phyloP scores from a whole-genome alignment of 106 monocot genomes.

The Ottelia alismoides region DNA sequence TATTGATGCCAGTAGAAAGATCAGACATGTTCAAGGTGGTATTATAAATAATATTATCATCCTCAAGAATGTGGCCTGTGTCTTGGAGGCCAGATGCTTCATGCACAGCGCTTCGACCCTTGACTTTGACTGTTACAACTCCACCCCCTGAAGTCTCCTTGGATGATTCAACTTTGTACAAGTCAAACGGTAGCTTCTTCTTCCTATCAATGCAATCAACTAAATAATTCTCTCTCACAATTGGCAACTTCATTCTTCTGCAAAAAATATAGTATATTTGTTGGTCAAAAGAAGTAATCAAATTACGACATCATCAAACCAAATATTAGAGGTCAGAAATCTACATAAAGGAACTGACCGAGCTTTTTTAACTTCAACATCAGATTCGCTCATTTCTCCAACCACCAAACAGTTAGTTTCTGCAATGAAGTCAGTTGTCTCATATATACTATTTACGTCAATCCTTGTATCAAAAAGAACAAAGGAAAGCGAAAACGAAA shows the following conservation, averaged over 20 bases:
- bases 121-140: conserved; percentile 75
- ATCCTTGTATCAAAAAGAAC: too few relatives aligned
- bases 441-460: too few relatives aligned
- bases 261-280: too few relatives aligned
- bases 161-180: conserved; percentile 45
- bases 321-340: neutral
- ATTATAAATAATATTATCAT: conserved; percentile 78
- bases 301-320: neutral
- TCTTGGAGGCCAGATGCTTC: conserved; percentile 80
- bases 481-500: too few relatives aligned
- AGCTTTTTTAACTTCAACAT: conserved; percentile 60
- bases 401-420: conserved; percentile 65
- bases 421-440: too few relatives aligned
- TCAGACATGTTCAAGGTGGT: conserved; percentile 95
- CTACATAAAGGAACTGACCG: conserved; percentile 20
- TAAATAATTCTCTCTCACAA: conserved; percentile 62
- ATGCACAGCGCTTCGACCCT: conserved; percentile 80
- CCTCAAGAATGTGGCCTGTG: conserved; percentile 71
- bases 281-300: neutral
- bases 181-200: conserved; percentile 56
- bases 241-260: conserved; percentile 78
- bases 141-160: conserved; percentile 32
- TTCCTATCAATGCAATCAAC: conserved; percentile 47
- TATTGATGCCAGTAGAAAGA: conserved; percentile 77
- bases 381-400: conserved; percentile 22